Conservation (phyloP, 2,329 filamentous ascomycete species). For the Fusarium vanettenii region DNA sequence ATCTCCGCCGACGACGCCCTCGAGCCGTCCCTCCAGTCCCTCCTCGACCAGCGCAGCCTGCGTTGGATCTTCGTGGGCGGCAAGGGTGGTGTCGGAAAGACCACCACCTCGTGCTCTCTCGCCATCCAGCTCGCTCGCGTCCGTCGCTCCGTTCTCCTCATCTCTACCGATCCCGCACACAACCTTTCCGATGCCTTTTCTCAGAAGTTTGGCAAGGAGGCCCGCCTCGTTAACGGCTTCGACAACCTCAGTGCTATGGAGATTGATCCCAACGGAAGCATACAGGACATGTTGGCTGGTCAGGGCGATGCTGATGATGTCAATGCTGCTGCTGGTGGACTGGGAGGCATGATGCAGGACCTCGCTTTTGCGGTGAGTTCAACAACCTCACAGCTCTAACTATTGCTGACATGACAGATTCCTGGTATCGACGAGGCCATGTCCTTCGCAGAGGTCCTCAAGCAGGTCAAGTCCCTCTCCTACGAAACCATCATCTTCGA, state of each 20-base stretch:
- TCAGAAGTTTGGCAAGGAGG: constrained; percentile 99
- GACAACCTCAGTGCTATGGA: constrained; percentile 98
- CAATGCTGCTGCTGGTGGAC: constrained; percentile 77
- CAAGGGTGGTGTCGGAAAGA: constrained; percentile 98
- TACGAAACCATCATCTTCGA: constrained; percentile 99
- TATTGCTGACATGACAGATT: constrained; percentile 69
- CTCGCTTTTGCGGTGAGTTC: constrained; percentile 87
- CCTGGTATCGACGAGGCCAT: constrained; percentile 99
- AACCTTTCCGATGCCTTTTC: constrained; percentile 98
- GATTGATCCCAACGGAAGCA: constrained; percentile 97
- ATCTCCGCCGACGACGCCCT: constrained; percentile 74
- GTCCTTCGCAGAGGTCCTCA: constrained; percentile 99
- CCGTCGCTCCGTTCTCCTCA: constrained; percentile 94
- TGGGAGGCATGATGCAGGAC: constrained; percentile 99
- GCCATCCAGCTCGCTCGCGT: constrained; percentile 97
- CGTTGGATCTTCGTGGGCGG: constrained; percentile 99
- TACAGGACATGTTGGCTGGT: constrained; percentile 90
- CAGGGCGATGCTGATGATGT: constrained; percentile 74
- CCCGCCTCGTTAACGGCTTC: constrained; percentile 90
- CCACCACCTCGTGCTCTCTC: constrained; percentile 98
- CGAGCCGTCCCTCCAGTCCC: constrained; percentile 92
- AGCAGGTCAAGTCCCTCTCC: constrained; percentile 98
- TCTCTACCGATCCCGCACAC: constrained; percentile 98
- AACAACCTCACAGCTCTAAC: not conserved
- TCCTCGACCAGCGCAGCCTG: constrained; percentile 93